Percentiles rank a stretch among this genome's conserved stretches.
Conservation (phyloP, 306 rosid genomes). For the Pyrus communis region DNA sequence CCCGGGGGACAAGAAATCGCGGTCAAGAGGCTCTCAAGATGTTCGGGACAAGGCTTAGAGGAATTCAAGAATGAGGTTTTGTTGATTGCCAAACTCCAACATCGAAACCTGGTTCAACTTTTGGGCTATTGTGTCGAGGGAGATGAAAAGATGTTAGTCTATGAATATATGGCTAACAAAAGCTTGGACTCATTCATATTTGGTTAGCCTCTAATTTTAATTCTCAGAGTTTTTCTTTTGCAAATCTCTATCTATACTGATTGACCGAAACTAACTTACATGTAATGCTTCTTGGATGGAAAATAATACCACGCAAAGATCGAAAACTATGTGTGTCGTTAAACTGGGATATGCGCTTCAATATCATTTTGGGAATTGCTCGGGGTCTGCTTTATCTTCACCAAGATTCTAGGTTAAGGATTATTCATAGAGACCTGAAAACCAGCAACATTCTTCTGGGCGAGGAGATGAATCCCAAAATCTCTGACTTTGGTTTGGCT, state of each 20-base stretch:
- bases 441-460: constrained; percentile 64
- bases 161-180: constrained; percentile 73
- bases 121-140: constrained; percentile 69
- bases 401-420: constrained; percentile 68
- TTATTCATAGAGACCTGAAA: constrained; percentile 68
- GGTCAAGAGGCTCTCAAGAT: constrained; percentile 71
- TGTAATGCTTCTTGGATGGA: constrained; percentile 5
- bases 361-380: constrained; percentile 62
- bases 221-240: not conserved
- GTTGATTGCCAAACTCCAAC: constrained; percentile 74
- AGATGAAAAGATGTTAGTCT: constrained; percentile 69
- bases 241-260: not conserved
- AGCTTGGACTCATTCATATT: constrained; percentile 73
- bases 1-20: constrained; percentile 62
- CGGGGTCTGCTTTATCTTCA: constrained; percentile 79
- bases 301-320: constrained; percentile 28
- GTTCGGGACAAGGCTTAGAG: constrained; percentile 73
- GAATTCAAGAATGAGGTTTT: constrained; percentile 77
- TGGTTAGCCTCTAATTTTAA: constrained; percentile 32
- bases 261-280: constrained; percentile 8
- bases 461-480: constrained; percentile 71
- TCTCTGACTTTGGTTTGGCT: constrained; percentile 72
- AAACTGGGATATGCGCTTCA: constrained; percentile 64
- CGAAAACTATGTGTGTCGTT: constrained; percentile 35
- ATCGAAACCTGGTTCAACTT: constrained; percentile 70